phyloP scores from a whole-genome alignment of 2,329 filamentous ascomycete genomes.

The Ophiostoma triangulosporum region DNA sequence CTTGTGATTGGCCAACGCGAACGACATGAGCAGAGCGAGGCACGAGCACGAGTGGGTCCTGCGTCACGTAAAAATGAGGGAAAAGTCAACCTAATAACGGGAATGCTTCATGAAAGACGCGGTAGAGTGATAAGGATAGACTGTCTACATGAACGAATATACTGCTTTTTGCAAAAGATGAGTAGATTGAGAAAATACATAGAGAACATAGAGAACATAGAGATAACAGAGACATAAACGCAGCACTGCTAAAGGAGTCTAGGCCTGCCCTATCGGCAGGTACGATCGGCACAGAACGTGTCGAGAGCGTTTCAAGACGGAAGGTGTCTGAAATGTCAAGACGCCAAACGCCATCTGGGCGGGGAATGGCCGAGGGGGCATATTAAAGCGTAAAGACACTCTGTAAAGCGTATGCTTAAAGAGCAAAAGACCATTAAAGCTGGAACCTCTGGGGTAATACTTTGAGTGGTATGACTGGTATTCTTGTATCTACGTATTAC shows the following conservation, averaged over 20 bases:
- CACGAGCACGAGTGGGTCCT: slow-evolving; percentile 10
- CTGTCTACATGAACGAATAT: neutral
- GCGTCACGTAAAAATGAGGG: slow-evolving; percentile 9
- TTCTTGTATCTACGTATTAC: neutral
- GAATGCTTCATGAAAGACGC: neutral
- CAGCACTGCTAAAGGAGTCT: neutral
- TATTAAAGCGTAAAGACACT: neutral
- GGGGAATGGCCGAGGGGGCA: neutral
- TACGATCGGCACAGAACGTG: neutral
- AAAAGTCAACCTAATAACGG: neutral
- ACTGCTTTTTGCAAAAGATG: neutral
- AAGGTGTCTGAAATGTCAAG: neutral
- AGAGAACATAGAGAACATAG: neutral
- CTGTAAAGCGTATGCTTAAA: too few species aligned
- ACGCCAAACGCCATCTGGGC: neutral
- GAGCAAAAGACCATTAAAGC: neutral
- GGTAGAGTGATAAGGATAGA: neutral
- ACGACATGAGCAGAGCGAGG: slow-evolving; percentile 9
- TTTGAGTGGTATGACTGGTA: too few species aligned
- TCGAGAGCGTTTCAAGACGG: neutral
- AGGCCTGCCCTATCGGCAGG: neutral
- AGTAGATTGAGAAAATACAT: neutral
- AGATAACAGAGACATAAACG: neutral
- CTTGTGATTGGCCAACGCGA: slow-evolving; percentile 15
- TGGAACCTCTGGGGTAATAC: neutral